Evolutionary conservation across 2,329 filamentous ascomycete species (phyloP), one percentile per base, ranked within the genome.

Genomic region (Epicoccum nigrum): DNA sequence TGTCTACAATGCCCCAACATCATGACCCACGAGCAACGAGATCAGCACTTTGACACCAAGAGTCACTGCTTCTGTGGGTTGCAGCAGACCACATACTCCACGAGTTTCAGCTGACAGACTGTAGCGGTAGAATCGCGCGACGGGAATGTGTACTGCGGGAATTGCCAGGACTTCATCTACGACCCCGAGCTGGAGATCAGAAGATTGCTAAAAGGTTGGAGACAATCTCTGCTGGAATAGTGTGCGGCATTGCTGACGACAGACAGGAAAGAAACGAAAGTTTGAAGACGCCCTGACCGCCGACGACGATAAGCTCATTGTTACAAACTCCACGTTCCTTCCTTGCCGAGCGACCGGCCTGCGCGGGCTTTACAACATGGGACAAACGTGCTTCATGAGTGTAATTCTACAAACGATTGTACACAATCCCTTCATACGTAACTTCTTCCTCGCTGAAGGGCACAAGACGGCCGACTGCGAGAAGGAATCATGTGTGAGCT

Each of bases 381-480:
- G 93, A n/a, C 92, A 95, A 51, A 97, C 94, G 9, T 99, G 93
- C 77, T 99, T 97, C 75, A 93, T 97, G 82, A 96, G 94, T 64
- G 93, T 97, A 23, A 92, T 97, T 39, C 81, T 99, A 13, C 94
- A 97, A 73, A 92, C 89, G 49, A 86, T 99, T 63, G 83, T 97
- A 46, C 93, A 97, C 76, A 97, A 97, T 68, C 93, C 93, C 0
- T 82, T 97, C 35, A 83, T 99, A 23, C 86, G 90, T 53, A 92
- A 93, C 63, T 97, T 90, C 74, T 97, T 96, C 72, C 86, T 99
- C 5, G 87, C 89, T 32, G 92, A 96, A 70, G 91, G 92, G 0
- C 93, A 99, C 73, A 87, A 88, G 64, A 87, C 85, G 48, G 83
- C 81, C 62, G 88, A 90, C 17, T 97, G 94, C 71, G 77, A 79